Conservation (phyloP, 2,329 filamentous ascomycete genomes). For the Pseudonectria foliicola region DNA sequence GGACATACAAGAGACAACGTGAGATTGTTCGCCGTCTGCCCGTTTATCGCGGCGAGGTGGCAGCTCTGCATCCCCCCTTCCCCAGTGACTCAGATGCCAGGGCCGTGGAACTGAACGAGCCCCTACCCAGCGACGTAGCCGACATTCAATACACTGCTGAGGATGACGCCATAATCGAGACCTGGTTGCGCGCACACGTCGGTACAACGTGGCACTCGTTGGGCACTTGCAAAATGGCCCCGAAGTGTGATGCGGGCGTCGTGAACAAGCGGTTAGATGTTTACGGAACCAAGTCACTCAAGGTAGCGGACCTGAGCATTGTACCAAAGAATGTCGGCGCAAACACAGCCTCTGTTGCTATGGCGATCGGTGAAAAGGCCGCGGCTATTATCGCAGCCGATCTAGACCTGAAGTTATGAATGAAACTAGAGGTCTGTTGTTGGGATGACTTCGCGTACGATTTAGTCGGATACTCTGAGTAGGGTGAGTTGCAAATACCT, state of each 20-base stretch:
- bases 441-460: too few relatives aligned
- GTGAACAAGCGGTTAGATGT: slow-evolving; percentile 31
- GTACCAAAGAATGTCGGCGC: slow-evolving; percentile 34
- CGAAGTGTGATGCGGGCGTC: slow-evolving; percentile 33
- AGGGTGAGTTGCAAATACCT: too few relatives aligned
- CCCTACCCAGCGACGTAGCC: slow-evolving; percentile 20
- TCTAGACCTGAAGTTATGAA: slow-evolving; percentile 15
- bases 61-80: slow-evolving; percentile 38
- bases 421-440: too few relatives aligned
- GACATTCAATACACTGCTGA: slow-evolving; percentile 42
- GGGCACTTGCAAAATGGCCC: slow-evolving; percentile 40
- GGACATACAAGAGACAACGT: slow-evolving; percentile 60
- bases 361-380: slow-evolving; percentile 42
- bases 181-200: slow-evolving; percentile 34
- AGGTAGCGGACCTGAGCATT: slow-evolving; percentile 34
- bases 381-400: slow-evolving; percentile 35
- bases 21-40: slow-evolving; percentile 52
- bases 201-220: slow-evolving; percentile 40
- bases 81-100: slow-evolving; percentile 32
- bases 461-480: too few relatives aligned
- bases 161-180: slow-evolving; percentile 43
- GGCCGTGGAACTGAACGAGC: slow-evolving; percentile 38
- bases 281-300: slow-evolving; percentile 34
- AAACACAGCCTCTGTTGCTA: slow-evolving; percentile 43
- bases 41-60: slow-evolving; percentile 43